phyloP scores from a whole-genome alignment of 225 moss, liverwort and hornwort species.

The Straminergon stramineum region DNA sequence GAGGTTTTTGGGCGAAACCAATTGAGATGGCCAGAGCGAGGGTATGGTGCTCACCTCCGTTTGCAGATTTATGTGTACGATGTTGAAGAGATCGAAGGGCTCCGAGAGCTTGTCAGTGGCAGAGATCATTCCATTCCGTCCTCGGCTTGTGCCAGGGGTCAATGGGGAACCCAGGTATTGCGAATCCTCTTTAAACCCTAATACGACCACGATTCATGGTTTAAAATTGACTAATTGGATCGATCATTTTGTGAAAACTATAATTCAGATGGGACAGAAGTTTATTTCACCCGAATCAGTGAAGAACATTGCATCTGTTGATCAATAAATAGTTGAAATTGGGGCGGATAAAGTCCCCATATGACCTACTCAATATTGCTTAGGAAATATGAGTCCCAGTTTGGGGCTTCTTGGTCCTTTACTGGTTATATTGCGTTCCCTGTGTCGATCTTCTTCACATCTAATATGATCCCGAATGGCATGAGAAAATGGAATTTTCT shows the following conservation, averaged over 20 bases:
- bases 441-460: neutral
- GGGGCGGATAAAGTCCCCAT: neutral
- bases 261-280: neutral
- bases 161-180: slow-evolving; percentile 67
- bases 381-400: neutral
- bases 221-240: neutral
- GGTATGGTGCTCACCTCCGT: slow-evolving; percentile 29
- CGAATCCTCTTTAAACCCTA: neutral
- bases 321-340: neutral
- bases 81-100: slow-evolving; percentile 39
- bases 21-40: slow-evolving; percentile 36
- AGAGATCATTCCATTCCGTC: slow-evolving; percentile 39
- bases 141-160: slow-evolving; percentile 39
- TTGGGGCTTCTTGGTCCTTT: neutral
- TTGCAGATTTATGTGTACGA: slow-evolving; percentile 52
- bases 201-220: neutral
- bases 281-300: neutral
- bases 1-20: slow-evolving; percentile 4
- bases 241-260: neutral
- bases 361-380: neutral
- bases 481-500: neutral
- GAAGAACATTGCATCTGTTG: neutral
- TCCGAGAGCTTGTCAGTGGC: slow-evolving; percentile 46
- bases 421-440: neutral
- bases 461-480: neutral